A percentile compares a stretch with the other conserved stretches of the same genome.
phyloP scores from a whole-genome alignment of 768 basidiomycete genomes.

The Suillus sp. region DNA sequence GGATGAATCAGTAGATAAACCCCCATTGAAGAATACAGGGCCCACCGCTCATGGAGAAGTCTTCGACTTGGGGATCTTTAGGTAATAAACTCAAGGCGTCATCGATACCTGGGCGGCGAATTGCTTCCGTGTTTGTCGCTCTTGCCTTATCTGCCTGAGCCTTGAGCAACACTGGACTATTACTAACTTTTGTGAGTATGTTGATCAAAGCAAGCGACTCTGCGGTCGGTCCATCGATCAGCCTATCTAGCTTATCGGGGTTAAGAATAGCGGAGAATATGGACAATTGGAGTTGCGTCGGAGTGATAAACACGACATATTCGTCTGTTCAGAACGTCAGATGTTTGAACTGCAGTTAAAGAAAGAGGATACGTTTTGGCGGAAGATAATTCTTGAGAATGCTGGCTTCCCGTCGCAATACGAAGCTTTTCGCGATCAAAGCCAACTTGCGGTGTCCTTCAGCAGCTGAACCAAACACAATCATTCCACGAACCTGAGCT shows the following conservation, averaged over 20 bases:
- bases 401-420: constrained; percentile 84
- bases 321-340: constrained; percentile 59
- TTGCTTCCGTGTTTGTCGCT: constrained; percentile 40
- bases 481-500: constrained; percentile 57
- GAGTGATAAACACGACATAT: constrained; percentile 96
- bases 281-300: constrained; percentile 77
- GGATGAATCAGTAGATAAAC: constrained; percentile 10
- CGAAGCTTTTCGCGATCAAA: constrained; percentile 81
- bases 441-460: constrained; percentile 50
- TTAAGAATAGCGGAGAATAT: constrained; percentile 80
- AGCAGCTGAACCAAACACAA: constrained; percentile 4
- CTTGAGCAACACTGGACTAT: constrained; percentile 85
- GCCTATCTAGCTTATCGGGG: constrained; percentile 65
- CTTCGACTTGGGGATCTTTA: constrained; percentile 58
- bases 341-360: constrained; percentile 7
- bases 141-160: constrained; percentile 70
- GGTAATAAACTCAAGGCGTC: constrained; percentile 69
- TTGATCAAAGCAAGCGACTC: constrained; percentile 81
- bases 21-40: neutral
- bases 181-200: constrained; percentile 87
- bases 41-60: constrained; percentile 80
- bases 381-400: constrained; percentile 84
- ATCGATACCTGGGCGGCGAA: constrained; percentile 51
- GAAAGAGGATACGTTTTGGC: constrained; percentile 71
- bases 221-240: constrained; percentile 71